Evolutionary conservation across 2,329 filamentous ascomycete species (phyloP), one percentile per base, ranked within the genome.

Genomic region (Piedraia hortae): DNA sequence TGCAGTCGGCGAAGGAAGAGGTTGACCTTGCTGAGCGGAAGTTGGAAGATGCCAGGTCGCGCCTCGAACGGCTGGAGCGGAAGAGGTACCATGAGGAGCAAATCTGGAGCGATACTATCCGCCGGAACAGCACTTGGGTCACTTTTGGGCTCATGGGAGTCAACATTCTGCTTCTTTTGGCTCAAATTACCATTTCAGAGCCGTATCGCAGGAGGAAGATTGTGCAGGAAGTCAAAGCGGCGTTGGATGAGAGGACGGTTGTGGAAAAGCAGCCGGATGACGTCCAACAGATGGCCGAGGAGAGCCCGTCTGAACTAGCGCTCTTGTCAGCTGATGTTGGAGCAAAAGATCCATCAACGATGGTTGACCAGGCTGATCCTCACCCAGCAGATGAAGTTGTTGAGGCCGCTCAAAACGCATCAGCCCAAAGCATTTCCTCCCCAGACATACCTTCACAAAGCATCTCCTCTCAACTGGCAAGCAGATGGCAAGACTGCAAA

Each of bases 131-230:
- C 43, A 97, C 85, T 0, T 97, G 85, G 85, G 82, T 88, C 16
- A 97, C 85, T 0, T 93, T 88, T 66, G 85, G 82, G 1, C 51
- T 97, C 29, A 97, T 97, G 85, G 82, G 82, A 12, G 62, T 93
- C 38, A 97, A 97, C 41, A 73, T 93, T 14, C 44, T 93, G 28
- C 49, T 97, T 20, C 75, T 97, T 40, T 47, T 97, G 23, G 57
- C 80, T 10, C 34, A 42, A 21, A 41, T 43, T 12, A 68, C 89
- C 34, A 64, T 85, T 10, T 69, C 90, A 28, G 82, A 97, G 54
- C 85, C 85, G 3, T 93, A 82, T 77, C 65, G 78, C 34, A 56
- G 85, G 34, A 57, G 54, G 38, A 56, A 77, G 35, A 59, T 97
- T 29, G 75, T 93, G 26, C 63, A 59, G 33, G 80, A 78, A 44